Evolutionary conservation across 2,329 filamentous ascomycete species (phyloP).

Genomic region (Xylariaceae sp.): DNA sequence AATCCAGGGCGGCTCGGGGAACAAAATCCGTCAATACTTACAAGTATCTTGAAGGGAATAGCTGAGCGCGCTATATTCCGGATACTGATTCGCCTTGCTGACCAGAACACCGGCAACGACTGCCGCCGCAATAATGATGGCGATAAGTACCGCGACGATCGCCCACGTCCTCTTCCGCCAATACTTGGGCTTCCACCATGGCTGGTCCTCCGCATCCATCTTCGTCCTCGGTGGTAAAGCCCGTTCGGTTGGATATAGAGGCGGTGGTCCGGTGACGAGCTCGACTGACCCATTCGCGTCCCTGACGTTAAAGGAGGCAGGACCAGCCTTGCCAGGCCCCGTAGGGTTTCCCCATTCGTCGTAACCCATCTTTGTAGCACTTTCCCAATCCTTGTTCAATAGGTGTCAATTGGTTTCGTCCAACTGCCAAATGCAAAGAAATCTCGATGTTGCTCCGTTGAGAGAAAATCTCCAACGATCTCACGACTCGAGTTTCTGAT

Average conservation of each 20-base stretch:
- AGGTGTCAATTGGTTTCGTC: too few species aligned
- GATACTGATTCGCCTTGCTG: slow-evolving; percentile 38
- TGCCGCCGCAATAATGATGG: slow-evolving; percentile 41
- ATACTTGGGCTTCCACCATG: slow-evolving; percentile 43
- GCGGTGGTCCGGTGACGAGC: slow-evolving; percentile 7
- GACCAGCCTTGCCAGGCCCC: slow-evolving; percentile 10
- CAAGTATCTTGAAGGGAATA: slow-evolving; percentile 48
- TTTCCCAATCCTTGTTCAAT: too few species aligned
- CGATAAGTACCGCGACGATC: slow-evolving; percentile 33
- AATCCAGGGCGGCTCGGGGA: too few species aligned
- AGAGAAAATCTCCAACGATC: not conserved
- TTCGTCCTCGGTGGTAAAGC: slow-evolving; percentile 3
- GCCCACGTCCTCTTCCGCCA: slow-evolving; percentile 53
- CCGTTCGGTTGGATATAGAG: not conserved
- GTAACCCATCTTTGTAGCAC: slow-evolving; percentile 19
- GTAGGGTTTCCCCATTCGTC: slow-evolving; percentile 12
- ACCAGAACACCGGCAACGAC: slow-evolving; percentile 45
- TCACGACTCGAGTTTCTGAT: not conserved
- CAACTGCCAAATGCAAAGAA: too few species aligned
- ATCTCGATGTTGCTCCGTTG: too few species aligned
- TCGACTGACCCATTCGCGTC: slow-evolving; percentile 17
- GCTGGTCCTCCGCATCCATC: slow-evolving; percentile 16
- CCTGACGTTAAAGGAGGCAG: slow-evolving; percentile 18
- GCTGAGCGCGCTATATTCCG: slow-evolving; percentile 41
- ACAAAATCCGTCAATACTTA: slow-evolving; percentile 23